Evolutionary conservation across 2,329 filamentous ascomycete genomes (phyloP).

Genomic region (Phaeosphaeria sp.): DNA sequence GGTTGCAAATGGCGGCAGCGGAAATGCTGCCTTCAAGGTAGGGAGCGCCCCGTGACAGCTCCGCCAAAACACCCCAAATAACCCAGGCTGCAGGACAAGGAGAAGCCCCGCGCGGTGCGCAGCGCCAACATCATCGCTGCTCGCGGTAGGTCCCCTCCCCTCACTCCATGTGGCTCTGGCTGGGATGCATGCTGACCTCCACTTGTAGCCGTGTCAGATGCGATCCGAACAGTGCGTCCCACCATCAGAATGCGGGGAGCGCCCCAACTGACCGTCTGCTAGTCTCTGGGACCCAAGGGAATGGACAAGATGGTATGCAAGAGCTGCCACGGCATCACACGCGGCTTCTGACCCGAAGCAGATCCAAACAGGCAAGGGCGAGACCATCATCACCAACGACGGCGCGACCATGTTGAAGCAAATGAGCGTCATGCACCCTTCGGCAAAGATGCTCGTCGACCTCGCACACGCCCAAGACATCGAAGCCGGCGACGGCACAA

Average conservation of each 20-base stretch:
- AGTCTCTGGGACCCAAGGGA: slow-evolving; percentile 90
- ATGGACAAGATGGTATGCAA: slow-evolving; percentile 90
- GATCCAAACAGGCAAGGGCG: slow-evolving; percentile 94
- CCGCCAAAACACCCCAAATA: slow-evolving; percentile 35
- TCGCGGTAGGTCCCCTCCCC: slow-evolving; percentile 86
- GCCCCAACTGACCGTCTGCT: slow-evolving; percentile 32
- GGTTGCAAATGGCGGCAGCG: slow-evolving; percentile 48
- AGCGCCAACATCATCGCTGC: slow-evolving; percentile 97
- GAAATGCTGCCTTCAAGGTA: slow-evolving; percentile 73
- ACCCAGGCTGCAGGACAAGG: slow-evolving; percentile 71
- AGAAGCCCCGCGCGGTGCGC: slow-evolving; percentile 97
- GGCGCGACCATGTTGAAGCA: slow-evolving; percentile 99
- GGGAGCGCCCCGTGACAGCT: slow-evolving; percentile 27
- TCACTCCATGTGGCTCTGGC: too few species aligned
- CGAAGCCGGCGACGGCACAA: slow-evolving; percentile 97
- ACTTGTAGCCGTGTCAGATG: slow-evolving; percentile 85
- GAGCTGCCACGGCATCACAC: neutral
- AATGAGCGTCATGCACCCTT: slow-evolving; percentile 99
- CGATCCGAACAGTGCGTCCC: slow-evolving; percentile 78
- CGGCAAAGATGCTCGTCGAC: slow-evolving; percentile 98
- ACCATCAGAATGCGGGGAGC: slow-evolving; percentile 26
- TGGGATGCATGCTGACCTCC: too few species aligned
- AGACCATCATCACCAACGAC: slow-evolving; percentile 99
- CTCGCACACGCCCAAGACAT: slow-evolving; percentile 97
- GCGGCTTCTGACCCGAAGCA: slow-evolving; percentile 34